Evolutionary conservation across 305 asterid species (phyloP), one percentile per base, ranked within the genome.

Genomic region (Nicotiana rustica): DNA sequence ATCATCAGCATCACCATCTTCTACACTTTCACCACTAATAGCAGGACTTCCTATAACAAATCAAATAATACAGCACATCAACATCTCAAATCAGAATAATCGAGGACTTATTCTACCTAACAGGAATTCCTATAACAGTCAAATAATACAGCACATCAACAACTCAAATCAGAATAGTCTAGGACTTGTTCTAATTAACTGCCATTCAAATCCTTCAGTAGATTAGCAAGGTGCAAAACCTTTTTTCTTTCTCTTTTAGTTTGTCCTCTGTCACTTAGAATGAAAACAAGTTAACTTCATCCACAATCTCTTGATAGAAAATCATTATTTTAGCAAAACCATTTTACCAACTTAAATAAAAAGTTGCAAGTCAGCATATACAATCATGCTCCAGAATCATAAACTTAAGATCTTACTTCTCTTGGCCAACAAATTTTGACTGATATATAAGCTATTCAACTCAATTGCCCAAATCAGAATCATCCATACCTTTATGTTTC

Each of bases 41-140:
- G 95, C 96, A 83, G 98, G 98, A 88, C 99, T 96, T 88, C 99
- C 99, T 96, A 89, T 76, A 55, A 52, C 47, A 83, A 33, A 41
- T 70, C 14, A 18, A 65, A 83, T 12, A 78, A 69, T 56, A 77
- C 85, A 77, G 35, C 82, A 81, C 83, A 81, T 67, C 44, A 29
- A 75, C 47, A 75, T 52, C 66, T 75, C 76, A 81, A 67, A 25
- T 83, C 78, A 65, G 33, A 41, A 68, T 41, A 31, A 14, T 75
- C 80, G 38, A 41, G 47, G 61, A 36, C 61, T 79, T 79, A 41
- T 19, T 62, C 2, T 10, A 10, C 52, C 13, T 19, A 4, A 75
- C 15, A 41, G 47, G 47, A 41, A 2, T 41, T 41, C 47, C 99
- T 96, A 89, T 76, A 55, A 52, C 47, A 83, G 21, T 70, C 14